Base-by-base conservation (phyloP, 257 asterid genomes). In the Striga asiatica region DNA sequence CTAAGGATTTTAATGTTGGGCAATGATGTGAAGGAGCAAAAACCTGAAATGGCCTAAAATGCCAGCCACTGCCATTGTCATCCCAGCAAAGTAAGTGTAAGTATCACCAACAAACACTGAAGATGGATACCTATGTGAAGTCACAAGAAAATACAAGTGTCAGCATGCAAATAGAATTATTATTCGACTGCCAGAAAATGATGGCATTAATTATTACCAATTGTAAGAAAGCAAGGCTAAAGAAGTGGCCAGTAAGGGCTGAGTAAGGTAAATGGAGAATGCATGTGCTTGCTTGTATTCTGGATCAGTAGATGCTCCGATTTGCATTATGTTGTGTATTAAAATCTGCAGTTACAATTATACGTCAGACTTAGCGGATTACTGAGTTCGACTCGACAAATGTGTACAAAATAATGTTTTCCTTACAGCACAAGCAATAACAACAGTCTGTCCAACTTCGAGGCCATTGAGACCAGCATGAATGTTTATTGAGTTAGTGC, bases 391-490 rank as follows among this genome's bases (percentile, higher is more conserved):
- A 10, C 22, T 42, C 35, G 3, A 3, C 39, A 13, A n/a, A 39
- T 22, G 49, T 28, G 6, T 19, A 21, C 11, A 46, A 10, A 7
- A 16, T 10, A 52, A 52, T 2, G 9, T 22, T 18, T 47, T 35
- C 6, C 94, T 76, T 80, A 83, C 94, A 37, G 89, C 89, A 47
- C 73, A 75, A 60, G 89, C 75, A 34, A 83, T 83, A 57, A 83
- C 84, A 50, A 78, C 79, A 35, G 94, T 83, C 68, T 83, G 94
- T 48, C 94, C 94, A 54, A 80, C 94, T 78, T 83, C 94, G 66
- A 83, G 94, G 69, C 94, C 94, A 60, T 83, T 83, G 58, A 83
- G 51, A 37, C 94, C 94, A 6, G 94, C 94, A 51, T 83, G 94
- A 62, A 83, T 83, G 68, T 83, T 83, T 38, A 80, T 80, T 1